phyloP scores from a whole-genome alignment of 2,329 filamentous ascomycete species.

The Lecanicillium sp. region DNA sequence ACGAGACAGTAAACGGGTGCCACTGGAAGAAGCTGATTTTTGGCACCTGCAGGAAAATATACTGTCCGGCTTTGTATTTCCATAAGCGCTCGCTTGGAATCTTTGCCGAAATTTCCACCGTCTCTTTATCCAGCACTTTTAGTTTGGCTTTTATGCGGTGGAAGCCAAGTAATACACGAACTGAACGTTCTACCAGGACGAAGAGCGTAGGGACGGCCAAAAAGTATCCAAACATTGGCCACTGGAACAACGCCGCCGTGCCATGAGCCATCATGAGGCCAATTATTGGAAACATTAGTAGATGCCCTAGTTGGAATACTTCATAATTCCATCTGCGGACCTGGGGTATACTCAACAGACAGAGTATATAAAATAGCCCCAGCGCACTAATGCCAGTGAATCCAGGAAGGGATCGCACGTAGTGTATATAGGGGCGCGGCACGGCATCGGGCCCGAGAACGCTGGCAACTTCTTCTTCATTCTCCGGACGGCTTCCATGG shows the following conservation, averaged over 20 bases:
- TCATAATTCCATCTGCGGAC: conserved; percentile 45
- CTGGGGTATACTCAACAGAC: conserved; percentile 38
- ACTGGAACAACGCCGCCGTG: conserved; percentile 39
- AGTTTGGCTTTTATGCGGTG: conserved; percentile 37
- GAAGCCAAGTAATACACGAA: conserved; percentile 39
- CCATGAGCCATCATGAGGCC: conserved; percentile 48
- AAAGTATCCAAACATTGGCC: conserved; percentile 49
- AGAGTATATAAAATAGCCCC: conserved; percentile 39
- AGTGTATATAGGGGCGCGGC: conserved; percentile 35
- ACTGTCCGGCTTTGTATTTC: conserved; percentile 49
- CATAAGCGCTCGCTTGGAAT: conserved; percentile 40
- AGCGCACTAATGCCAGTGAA: conserved; percentile 41
- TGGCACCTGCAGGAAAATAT: conserved; percentile 48
- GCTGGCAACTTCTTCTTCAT: conserved; percentile 34
- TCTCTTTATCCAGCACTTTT: conserved; percentile 42
- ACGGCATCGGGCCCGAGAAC: conserved; percentile 35
- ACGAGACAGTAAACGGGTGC: conserved; percentile 52
- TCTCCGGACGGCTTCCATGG: conserved; percentile 34
- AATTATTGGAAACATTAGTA: conserved; percentile 51
- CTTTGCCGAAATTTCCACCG: conserved; percentile 38
- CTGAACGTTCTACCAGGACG: conserved; percentile 37
- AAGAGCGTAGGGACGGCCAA: conserved; percentile 44
- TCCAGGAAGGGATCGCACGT: conserved; percentile 37
- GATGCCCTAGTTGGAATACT: conserved; percentile 46
- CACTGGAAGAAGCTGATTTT: conserved; percentile 45